Conservation (phyloP, 179 eudicot species). For the Carnegiea gigantea region DNA sequence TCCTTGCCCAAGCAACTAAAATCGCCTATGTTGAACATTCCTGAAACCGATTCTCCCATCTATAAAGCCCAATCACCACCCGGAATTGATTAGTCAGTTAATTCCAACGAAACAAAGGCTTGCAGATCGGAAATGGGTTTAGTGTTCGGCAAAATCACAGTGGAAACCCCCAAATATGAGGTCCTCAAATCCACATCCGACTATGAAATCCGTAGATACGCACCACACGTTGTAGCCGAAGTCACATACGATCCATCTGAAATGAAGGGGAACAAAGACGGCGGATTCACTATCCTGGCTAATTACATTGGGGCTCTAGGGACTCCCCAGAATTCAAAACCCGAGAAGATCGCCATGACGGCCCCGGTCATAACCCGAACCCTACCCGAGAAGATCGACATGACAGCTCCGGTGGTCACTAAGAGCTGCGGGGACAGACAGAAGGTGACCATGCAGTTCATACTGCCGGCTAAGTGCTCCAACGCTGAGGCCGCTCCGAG, state of each 20-base stretch:
- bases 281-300: conserved; percentile 65
- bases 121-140: conserved; percentile 27
- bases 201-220: conserved; percentile 76
- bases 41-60: background rate
- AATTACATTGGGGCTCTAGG: conserved; percentile 76
- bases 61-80: background rate
- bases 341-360: conserved; percentile 71
- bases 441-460: conserved; percentile 65
- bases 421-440: background rate
- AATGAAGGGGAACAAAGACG: conserved; percentile 63
- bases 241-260: conserved; percentile 62
- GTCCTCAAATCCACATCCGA: conserved; percentile 40
- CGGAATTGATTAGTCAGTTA: background rate
- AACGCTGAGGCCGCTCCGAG: conserved; percentile 68
- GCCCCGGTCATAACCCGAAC: conserved; percentile 64
- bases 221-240: conserved; percentile 54
- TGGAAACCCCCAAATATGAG: conserved; percentile 72
- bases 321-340: conserved; percentile 51
- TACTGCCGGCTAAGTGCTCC: conserved; percentile 57
- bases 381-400: conserved; percentile 45
- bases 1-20: conserved; percentile 21
- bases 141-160: conserved; percentile 62
- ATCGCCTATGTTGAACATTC: background rate
- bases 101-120: background rate
- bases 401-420: conserved; percentile 79